A percentile compares a stretch with the other conserved stretches of the same genome.
Evolutionary conservation across 805 yeast species (phyloP).

Genomic region (Ogataea pilisensis): DNA sequence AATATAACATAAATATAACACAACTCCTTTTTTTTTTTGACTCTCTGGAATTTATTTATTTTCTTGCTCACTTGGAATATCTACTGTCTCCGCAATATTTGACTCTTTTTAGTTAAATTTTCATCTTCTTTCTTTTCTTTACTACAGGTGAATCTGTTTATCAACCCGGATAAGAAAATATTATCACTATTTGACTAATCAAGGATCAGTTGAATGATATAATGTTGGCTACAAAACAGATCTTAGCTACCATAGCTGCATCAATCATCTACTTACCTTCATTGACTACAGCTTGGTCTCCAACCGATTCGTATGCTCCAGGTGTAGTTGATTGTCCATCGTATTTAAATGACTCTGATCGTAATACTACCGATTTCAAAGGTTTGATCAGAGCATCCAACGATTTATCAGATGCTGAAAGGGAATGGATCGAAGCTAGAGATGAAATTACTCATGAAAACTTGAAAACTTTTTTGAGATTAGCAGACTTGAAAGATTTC

Average conservation of each 20-base stretch:
- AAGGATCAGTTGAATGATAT: too few relatives aligned
- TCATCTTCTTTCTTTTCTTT: too few relatives aligned
- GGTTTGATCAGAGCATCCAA: constrained; percentile 44
- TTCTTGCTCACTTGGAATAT: too few relatives aligned
- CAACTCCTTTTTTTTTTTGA: too few relatives aligned
- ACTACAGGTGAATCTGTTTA: too few relatives aligned
- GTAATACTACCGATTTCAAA: constrained; percentile 8
- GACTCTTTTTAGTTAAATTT: too few relatives aligned
- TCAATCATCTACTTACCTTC: background rate
- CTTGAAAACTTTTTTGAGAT: constrained; percentile 42
- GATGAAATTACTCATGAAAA: constrained; percentile 42
- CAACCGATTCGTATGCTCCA: constrained; percentile 59
- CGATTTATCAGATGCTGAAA: constrained; percentile 43
- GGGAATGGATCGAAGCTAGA: constrained; percentile 48
- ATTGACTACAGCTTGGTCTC: constrained; percentile 40
- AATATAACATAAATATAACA: too few relatives aligned
- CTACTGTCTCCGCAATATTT: too few relatives aligned
- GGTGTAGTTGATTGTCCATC: constrained; percentile 53
- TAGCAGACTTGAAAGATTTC: constrained; percentile 44
- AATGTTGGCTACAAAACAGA: too few relatives aligned
- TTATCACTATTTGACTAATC: too few relatives aligned
- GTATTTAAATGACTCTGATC: constrained; percentile 18
- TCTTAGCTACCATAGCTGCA: background rate
- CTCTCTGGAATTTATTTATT: too few relatives aligned
- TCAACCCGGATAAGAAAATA: too few relatives aligned